Evolutionary conservation across 2,329 filamentous ascomycete species (phyloP).

Genomic region (Calonectria pseudoturangicola): DNA sequence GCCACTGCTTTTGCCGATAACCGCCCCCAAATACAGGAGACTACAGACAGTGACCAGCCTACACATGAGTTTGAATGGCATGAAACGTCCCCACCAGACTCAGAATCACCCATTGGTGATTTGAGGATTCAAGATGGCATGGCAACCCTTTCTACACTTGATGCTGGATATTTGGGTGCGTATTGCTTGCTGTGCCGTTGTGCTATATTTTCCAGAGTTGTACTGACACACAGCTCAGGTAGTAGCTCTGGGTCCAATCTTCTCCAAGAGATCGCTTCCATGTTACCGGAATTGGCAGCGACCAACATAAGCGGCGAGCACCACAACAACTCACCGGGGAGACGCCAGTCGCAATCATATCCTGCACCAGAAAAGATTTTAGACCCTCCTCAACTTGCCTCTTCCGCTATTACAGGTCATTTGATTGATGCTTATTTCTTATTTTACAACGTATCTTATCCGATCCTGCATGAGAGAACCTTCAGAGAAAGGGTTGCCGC

Average conservation of each 20-base stretch:
- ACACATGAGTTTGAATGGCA: conserved; percentile 48
- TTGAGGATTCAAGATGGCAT: conserved; percentile 51
- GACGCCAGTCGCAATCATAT: conserved; percentile 18
- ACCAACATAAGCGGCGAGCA: conserved; percentile 10
- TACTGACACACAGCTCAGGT: conserved; percentile 38
- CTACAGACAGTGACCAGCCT: conserved; percentile 24
- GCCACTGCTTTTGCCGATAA: neutral
- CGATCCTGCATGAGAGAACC: conserved; percentile 64
- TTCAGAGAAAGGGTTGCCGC: conserved; percentile 56
- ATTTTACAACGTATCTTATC: conserved; percentile 64
- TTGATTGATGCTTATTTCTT: conserved; percentile 63
- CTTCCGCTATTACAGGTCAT: conserved; percentile 43
- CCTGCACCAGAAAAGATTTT: conserved; percentile 22
- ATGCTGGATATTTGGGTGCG: conserved; percentile 53
- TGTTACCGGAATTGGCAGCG: conserved; percentile 37
- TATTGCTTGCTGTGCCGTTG: no score
- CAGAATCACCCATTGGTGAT: conserved; percentile 28
- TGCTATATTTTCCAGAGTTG: neutral
- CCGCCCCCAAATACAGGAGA: neutral
- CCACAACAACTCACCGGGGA: conserved; percentile 26
- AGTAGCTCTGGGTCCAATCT: conserved; percentile 55
- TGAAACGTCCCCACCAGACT: conserved; percentile 41
- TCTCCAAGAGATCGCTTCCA: conserved; percentile 48
- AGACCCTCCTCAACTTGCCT: conserved; percentile 35
- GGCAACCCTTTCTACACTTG: conserved; percentile 48